Evolutionary conservation across 164 flowering plant genomes (phyloP), one percentile per base, ranked within the genome.

Genomic region (Vitis riparia): DNA sequence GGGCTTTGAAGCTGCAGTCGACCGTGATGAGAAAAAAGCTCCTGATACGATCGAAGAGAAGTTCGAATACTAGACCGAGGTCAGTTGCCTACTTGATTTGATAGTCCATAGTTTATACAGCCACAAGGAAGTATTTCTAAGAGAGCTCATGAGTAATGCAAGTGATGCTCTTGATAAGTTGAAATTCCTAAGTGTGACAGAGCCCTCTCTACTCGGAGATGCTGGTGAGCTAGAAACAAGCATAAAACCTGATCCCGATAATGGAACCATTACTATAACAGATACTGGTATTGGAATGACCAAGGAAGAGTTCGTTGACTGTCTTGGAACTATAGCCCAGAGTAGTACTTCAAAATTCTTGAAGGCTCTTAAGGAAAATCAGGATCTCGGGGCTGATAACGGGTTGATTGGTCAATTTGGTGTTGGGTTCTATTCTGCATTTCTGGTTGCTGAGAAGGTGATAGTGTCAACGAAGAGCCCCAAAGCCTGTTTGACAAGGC

Each of bases 231-330:
- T 95, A 32, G 97, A 93, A 81, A 95, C 91, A 62, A 91, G 98
- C 47, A 90, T 96, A 70, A 89, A 90, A 79, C 86, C 97, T 64
- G 98, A 96, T 80, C 93, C 94, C 11, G 98, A 93, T 13, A 93
- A 91, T 78, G 99, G 99, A 63, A 96, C 97, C 61, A 84, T 96
- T 66, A 90, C 98, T 8, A 86, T 93, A 63, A 91, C 87, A 49
- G 99, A 96, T 80, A 87, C 99, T 73, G 99, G 99, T 62, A 87
- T 96, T 71, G 99, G 99, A 65, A 95, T 95, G 99, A 93, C 97
- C 9, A 90, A 78, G 71, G 94, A 91, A 65, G 99, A 95, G 84
- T 97, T 95, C 17, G 73, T 93, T 73, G 98, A 91, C 71, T 95
- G 98, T 71, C 96, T 95, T 69, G 99, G 99, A 73, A 95, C 99